phyloP scores from a whole-genome alignment of 495 filamentous ascomycete genomes.

The Thermochaetoides thermophila region DNA sequence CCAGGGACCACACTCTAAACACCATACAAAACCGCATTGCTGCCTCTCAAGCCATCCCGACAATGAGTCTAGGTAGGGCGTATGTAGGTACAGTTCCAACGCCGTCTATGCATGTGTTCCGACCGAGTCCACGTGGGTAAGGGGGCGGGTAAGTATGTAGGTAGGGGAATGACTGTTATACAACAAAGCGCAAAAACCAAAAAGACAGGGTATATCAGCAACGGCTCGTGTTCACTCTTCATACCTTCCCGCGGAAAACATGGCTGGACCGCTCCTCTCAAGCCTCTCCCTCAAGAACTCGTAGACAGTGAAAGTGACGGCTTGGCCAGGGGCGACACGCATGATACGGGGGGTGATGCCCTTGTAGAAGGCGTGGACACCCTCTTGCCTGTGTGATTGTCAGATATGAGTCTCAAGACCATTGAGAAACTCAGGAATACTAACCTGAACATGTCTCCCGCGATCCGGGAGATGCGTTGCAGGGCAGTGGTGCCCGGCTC shows the following conservation, averaged over 20 bases:
- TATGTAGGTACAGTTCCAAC: too few relatives aligned
- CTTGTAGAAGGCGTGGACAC: constrained; percentile 90
- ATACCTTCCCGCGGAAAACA: constrained; percentile 52
- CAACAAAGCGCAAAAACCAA: too few relatives aligned
- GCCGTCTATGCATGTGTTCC: too few relatives aligned
- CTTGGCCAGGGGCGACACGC: constrained; percentile 94
- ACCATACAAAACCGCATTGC: too few relatives aligned
- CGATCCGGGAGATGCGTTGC: constrained; percentile 60
- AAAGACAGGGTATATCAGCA: neutral
- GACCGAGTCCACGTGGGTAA: too few relatives aligned
- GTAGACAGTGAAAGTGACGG: constrained; percentile 96
- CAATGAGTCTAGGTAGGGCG: too few relatives aligned
- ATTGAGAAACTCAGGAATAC: constrained; percentile 9
- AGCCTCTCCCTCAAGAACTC: constrained; percentile 75
- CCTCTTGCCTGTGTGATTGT: constrained; percentile 48
- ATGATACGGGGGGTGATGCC: constrained; percentile 96
- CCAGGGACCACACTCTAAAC: too few relatives aligned
- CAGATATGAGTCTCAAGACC: neutral
- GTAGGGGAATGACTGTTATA: neutral
- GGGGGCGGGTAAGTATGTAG: neutral
- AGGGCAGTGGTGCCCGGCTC: constrained; percentile 67
- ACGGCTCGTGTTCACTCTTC: constrained; percentile 42
- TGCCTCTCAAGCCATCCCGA: too few relatives aligned
- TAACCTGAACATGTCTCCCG: constrained; percentile 82
- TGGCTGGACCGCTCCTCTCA: constrained; percentile 52